Base-by-base conservation (phyloP, 2,329 filamentous ascomycete genomes). In the Aspergillus pseudoterreus region DNA sequence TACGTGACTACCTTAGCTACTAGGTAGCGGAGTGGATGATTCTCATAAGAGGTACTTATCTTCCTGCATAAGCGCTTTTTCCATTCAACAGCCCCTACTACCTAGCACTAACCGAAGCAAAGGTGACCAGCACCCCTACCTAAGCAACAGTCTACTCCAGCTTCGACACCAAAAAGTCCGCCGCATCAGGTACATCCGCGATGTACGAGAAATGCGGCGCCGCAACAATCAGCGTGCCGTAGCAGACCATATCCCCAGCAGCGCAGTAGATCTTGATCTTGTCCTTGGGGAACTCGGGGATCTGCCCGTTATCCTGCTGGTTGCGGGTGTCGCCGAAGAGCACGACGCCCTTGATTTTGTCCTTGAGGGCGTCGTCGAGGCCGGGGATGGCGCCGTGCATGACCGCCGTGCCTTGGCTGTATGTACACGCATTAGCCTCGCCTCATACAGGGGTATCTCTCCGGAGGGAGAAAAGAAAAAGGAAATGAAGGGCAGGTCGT, bases 221-320 rank as follows among this genome's bases (percentile, higher is more conserved):
- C 1, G 70, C 62, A 14, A 76, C 63, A 36, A 72, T 63, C 49
- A 78, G 60, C 3, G 72, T 74, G 19, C 77, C 75, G 2, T 64
- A 50, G 56, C 79, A 82, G 14, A 82, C 79, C 43, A 74, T 53
- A 53, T 82, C 78, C 0, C 75, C 77, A 5, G 58, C 46, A 45
- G 75, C 72, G 49, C 78, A 81, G 36, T 77, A 72, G 14, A 78
- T 75, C 55, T 76, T 69, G 21, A 69, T 69, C 62, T 77, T 75
- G 4, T 69, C 68, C 44, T 66, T 58, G n/a, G 71, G 69, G 57
- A 74, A 76, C 36, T 67, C 64, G 3, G 69, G 65, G 36, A 75
- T 74, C 50, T 68, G 67, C 36, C 68, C 65, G 15, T 63, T 61
- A 53, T 75, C 72, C 57, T 71, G 63, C 50, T 55, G 50, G 35